A percentile compares a stretch with the other conserved stretches of the same genome.
phyloP scores from a whole-genome alignment of 1,139 yeast genomes.

The Dujonia santamariae region DNA sequence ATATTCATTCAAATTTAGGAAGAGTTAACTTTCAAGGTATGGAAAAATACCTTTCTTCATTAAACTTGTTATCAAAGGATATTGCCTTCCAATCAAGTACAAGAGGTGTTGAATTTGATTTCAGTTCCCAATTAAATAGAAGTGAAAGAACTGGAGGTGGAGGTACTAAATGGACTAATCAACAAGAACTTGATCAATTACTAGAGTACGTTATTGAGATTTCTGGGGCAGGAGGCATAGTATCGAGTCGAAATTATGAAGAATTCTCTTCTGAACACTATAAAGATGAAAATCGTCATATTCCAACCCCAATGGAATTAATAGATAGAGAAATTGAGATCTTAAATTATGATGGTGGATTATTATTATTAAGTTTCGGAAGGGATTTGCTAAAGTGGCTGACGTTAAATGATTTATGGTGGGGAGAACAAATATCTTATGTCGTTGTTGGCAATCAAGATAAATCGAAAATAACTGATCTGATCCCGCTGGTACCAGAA shows the following conservation, averaged over 20 bases:
- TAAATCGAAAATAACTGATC: not conserved
- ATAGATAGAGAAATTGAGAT: constrained; percentile 20
- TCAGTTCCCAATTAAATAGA: constrained; percentile 3
- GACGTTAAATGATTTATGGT: constrained; percentile 3
- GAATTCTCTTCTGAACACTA: constrained; percentile 11
- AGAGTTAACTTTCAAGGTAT: constrained; percentile 28
- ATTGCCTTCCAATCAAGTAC: constrained; percentile 51
- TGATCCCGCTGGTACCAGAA: not conserved
- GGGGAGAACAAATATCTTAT: not conserved
- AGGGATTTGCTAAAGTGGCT: constrained; percentile 2
- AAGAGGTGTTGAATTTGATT: constrained; percentile 28
- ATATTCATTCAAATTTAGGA: constrained; percentile 34
- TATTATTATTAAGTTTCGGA: constrained; percentile 3
- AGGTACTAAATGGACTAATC: constrained; percentile 31
- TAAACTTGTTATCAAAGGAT: constrained; percentile 61
- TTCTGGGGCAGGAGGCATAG: constrained; percentile 15
- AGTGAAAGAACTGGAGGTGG: constrained; percentile 12
- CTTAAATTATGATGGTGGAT: constrained; percentile 1
- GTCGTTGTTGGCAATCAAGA: constrained; percentile 4
- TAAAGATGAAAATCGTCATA: constrained; percentile 15
- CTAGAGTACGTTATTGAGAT: constrained; percentile 29
- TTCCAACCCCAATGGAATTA: constrained; percentile 29
- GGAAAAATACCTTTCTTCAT: constrained; percentile 49
- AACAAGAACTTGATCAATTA: constrained; percentile 28
- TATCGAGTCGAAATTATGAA: constrained; percentile 1